Evolutionary conservation across 257 asterid genomes (phyloP).

Genomic region (Ilex asprella): DNA sequence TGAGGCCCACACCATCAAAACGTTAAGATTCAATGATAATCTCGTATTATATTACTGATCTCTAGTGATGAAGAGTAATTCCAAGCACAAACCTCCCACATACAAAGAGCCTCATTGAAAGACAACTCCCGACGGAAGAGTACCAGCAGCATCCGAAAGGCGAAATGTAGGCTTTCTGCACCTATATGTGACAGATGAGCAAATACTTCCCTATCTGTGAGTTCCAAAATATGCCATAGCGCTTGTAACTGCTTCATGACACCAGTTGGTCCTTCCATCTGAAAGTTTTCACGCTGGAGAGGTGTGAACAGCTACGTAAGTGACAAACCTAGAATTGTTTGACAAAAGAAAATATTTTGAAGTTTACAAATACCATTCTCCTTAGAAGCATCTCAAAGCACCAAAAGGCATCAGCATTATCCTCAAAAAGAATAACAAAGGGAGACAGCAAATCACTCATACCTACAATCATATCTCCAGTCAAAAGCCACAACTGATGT

Average conservation of each 20-base stretch:
- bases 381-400: constrained; percentile 98
- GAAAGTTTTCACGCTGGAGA: constrained; percentile 84
- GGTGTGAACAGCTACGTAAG: not conserved
- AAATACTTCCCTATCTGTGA: constrained; percentile 82
- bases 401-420: constrained; percentile 99
- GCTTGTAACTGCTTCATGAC: constrained; percentile 97
- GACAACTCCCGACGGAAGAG: constrained; percentile 96
- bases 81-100: constrained; percentile 96
- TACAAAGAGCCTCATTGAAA: constrained; percentile 81
- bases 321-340: not conserved
- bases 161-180: constrained; percentile 98
- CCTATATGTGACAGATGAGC: constrained; percentile 78
- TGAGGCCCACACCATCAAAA: no score
- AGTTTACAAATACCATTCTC: constrained; percentile 58
- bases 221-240: constrained; percentile 86
- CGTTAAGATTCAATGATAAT: no score
- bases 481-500: constrained; percentile 14
- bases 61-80: constrained; percentile 7
- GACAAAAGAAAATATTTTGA: not conserved
- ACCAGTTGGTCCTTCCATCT: constrained; percentile 96
- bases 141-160: constrained; percentile 96
- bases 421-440: constrained; percentile 94
- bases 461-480: constrained; percentile 36
- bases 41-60: no score
- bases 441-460: constrained; percentile 98